Base-by-base conservation (phyloP, 208 protist genomes). In the Wallacemonas sp. region DNA sequence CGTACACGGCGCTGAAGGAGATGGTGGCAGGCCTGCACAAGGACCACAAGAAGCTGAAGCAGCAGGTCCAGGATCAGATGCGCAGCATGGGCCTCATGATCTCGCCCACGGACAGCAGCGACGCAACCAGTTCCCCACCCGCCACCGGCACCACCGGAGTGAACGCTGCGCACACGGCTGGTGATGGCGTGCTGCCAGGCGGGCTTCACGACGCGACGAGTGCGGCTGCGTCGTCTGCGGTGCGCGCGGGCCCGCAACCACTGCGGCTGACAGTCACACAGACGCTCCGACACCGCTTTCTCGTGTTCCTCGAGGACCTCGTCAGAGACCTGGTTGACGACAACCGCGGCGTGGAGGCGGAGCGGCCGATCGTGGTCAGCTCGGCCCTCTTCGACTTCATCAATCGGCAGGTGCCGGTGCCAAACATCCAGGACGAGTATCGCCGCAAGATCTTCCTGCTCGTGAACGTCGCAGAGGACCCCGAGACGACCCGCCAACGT, bases 351-450 rank as follows among this genome's bases (percentile, higher is more conserved):
- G 38, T 36, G 23, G 46, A 73, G n/a, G 65, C 68, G 12, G 65
- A 79, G 36, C 71, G 65, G n/a, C 74, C 74, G n/a, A 86, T 83
- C 48, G 78, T 93, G 66, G 69, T 91, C 27, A 93, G 83, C 74
- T 75, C 75, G 1, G 83, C 86, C 56, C 79, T 95, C 21, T 88
- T 87, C 64, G 66, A 69, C 43, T 96, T 93, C 63, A 79, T 96
- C 61, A 85, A 81, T 33, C 57, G 79, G 33, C 78, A 92, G 64
- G 81, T 96, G 9, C 82, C 80, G 12, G 71, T 96, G 21, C 87
- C 90, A 11, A 96, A 94, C 68, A 93, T 96, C 54, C 90, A 96
- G 49, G 90, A 96, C 68, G 87, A 92, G 64, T 96, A 96, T 74
- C 83, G 90, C 2, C 83, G 90, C 30, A 96, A 96, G 74, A 81